Evolutionary conservation across 495 filamentous ascomycete species (phyloP), one percentile per base, ranked within the genome.

Genomic region (Thozetella sp.): DNA sequence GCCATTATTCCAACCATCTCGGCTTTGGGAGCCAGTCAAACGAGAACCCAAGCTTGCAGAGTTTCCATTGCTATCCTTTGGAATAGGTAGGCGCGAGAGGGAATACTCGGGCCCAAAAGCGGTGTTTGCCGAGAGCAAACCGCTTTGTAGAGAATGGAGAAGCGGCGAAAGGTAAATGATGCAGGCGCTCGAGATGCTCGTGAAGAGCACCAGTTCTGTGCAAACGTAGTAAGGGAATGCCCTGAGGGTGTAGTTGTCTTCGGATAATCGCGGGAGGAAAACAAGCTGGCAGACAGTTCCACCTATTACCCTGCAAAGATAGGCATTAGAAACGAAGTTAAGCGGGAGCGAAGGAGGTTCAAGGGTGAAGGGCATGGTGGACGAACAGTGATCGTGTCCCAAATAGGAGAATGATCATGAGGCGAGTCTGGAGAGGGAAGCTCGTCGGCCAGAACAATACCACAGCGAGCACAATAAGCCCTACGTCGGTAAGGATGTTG

Each of bases 401-500:
- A n/a, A 48, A 48, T 3, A 48, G 11, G 3, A 20, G 3, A 3
- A 10, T 19, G 43, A 48, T n/a, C 4, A n/a, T 20, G 12, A 19
- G 4, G 43, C 43, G 43, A 15, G 43, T 48, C n/a, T 48, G 12
- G 9, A 48, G n/a, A 15, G 43, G 43, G 3, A 20, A 48, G 10
- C n/a, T 9, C 9, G 20, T 9, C 11, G 43, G 43, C 9, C 9
- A 20, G n/a, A 48, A 4, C 10, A 48, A 15, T 4, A n/a, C 43
- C 3, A 48, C n/a, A 4, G 43, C 11, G 20, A 48, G 20, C 3
- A 19, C n/a, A n/a, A 48, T 67, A 25, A 83, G 66, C 0, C 64
- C 74, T 15, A 34, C 56, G 37, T 83, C 77, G 2, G 73, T 74
- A 15, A 81, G 11, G 22, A 81, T 72, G 30, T 79, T 81, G 2